Conservation (phyloP, 495 filamentous ascomycete species). For the Hypoxylon cercidicola region DNA sequence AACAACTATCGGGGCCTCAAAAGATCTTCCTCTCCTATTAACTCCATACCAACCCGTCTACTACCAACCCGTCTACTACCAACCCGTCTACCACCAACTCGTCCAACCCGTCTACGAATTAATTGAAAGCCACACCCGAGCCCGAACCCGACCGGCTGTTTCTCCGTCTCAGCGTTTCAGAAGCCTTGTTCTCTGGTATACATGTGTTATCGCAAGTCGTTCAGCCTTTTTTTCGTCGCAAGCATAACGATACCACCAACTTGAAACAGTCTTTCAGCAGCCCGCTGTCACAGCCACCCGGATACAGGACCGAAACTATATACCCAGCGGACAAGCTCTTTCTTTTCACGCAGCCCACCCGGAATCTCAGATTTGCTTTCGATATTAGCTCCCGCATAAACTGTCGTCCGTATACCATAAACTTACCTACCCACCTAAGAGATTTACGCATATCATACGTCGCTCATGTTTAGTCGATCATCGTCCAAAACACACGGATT, state of each 20-base stretch:
- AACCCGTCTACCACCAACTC: not conserved
- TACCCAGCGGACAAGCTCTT: not conserved
- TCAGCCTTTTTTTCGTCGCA: slow-evolving; percentile 21
- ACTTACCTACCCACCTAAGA: slow-evolving; percentile 12
- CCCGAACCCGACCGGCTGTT: slow-evolving; percentile 19
- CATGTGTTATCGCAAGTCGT: slow-evolving; percentile 15
- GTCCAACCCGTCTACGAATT: slow-evolving; percentile 14
- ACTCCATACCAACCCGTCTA: not conserved
- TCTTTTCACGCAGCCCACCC: slow-evolving; percentile 19
- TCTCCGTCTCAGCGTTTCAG: slow-evolving; percentile 24
- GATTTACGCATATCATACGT: slow-evolving; percentile 24
- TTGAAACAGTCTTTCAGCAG: slow-evolving; percentile 37
- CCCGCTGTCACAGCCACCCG: slow-evolving; percentile 32
- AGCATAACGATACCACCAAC: slow-evolving; percentile 39
- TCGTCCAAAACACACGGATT: slow-evolving; percentile 50
- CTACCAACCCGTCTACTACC: not conserved
- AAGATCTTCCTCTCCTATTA: slow-evolving; percentile 11
- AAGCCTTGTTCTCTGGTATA: slow-evolving; percentile 19
- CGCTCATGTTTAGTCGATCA: slow-evolving; percentile 63
- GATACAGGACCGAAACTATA: slow-evolving; percentile 21
- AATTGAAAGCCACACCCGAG: slow-evolving; percentile 10
- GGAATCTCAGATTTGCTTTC: slow-evolving; percentile 9
- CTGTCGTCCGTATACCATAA: not conserved
- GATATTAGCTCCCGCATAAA: slow-evolving; percentile 15
- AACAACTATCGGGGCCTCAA: slow-evolving; percentile 21